Base-by-base conservation (phyloP, 208 protist species). In the Acanthamoeba lenticulata region DNA sequence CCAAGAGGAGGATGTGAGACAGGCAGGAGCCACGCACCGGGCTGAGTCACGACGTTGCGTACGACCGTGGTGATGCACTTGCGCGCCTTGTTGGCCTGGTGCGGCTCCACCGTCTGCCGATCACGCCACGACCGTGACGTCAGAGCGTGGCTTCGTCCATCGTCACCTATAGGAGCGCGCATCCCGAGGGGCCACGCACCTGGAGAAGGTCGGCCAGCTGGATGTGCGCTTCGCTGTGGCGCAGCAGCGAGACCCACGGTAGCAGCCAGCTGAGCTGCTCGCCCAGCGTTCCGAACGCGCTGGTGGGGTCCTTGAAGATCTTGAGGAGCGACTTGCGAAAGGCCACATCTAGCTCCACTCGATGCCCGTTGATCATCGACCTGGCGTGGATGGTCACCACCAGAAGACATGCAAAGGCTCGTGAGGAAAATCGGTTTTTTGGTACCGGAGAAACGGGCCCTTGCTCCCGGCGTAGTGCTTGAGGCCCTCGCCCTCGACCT, bases 291-390 rank as follows among this genome's bases (percentile, higher is more conserved):
- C 72, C 72, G 42, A 81, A 81, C 72, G 72, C 11, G n/a, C 72
- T 81, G 19, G 72, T 81, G 15, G 72, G 72, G 40, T 81, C 72
- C 72, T 81, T 81, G 72, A 81, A 81, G 1, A 81, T 81, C 42
- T 81, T 81, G 7, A 81, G 72, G 36, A 81, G 42, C 21, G 72
- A 81, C n/a, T 81, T 81, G 34, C 72, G 72, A 47, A 81, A 81
- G 15, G 72, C 72, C 1, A 81, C 4, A 5, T 29, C 15, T 13
- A 81, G 40, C 40, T 81, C 72, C 24, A 47, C 42, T 1, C 27
- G 2, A 17, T 81, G 72, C 11, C 42, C 38, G 72, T 81, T 81
- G 32, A 81, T 81, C 72, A 81, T 81, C 32, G 72, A 81, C 21
- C 72, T 81, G 62, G 19, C 19, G 49, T 24, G 13, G 49, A 19